These are phyloP conservation scores for Hibiscus trionum DNA, from an alignment of 345 rosid species.

Conservation along the genomic window DNA sequence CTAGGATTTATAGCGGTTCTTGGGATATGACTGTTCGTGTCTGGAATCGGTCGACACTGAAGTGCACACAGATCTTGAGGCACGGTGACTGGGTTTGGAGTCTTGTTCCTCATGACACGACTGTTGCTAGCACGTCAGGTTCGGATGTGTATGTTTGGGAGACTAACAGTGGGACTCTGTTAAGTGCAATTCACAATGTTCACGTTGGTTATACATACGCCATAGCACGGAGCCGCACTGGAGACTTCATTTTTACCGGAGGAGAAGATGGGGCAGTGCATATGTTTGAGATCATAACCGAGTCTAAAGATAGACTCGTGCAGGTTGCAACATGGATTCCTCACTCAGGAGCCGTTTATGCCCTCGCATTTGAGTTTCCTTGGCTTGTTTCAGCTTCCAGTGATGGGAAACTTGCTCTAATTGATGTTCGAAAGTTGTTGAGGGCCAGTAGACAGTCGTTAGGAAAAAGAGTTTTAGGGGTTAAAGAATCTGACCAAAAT, in stretches of 20 bases:
- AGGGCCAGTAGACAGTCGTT: constrained; percentile 24
- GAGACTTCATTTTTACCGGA: constrained; percentile 80
- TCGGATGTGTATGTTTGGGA: constrained; percentile 87
- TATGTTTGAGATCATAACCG: constrained; percentile 63
- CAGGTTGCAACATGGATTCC: constrained; percentile 79
- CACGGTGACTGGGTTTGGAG: constrained; percentile 92
- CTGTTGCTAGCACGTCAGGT: constrained; percentile 56
- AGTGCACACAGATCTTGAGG: constrained; percentile 59
- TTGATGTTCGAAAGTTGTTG: constrained; percentile 72
- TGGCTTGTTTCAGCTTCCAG: constrained; percentile 93
- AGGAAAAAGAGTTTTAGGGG: not conserved
- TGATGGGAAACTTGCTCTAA: constrained; percentile 71
- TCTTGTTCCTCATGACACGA: constrained; percentile 61
- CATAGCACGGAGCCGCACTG: constrained; percentile 71
- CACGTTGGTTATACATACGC: constrained; percentile 64
- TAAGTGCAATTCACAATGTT: constrained; percentile 43
- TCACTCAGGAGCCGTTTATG: constrained; percentile 67
- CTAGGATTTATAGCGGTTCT: constrained; percentile 68
- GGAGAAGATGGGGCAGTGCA: constrained; percentile 90
- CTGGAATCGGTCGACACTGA: constrained; percentile 70
- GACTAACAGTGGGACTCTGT: constrained; percentile 36
- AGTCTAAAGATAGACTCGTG: constrained; percentile 14
- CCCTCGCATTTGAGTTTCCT: constrained; percentile 89
- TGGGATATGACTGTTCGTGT: constrained; percentile 94
- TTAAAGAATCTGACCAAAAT: constrained; percentile 7